Evolutionary conservation across 768 basidiomycete species (phyloP), one percentile per base, ranked within the genome.

Genomic region (Collybia mongolica): DNA sequence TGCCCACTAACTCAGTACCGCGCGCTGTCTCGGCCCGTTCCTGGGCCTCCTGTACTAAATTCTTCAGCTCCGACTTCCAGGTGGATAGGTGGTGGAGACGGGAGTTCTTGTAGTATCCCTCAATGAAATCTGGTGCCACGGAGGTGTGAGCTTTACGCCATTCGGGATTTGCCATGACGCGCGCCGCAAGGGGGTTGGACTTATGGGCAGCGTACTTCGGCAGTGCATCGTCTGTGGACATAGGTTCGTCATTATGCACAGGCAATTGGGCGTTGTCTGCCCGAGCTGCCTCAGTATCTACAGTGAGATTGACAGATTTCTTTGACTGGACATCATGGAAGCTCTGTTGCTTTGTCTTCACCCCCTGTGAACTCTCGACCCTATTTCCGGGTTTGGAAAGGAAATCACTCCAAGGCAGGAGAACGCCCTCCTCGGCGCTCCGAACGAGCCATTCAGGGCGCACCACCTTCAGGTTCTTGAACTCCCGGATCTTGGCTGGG

Each of bases 111-210:
- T 84, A 85, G 62, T 84, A 96, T 0, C 82, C 86, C 37, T 92
- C 86, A 48, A 98, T 85, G 66, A 95, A 99, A 53, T 86, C 89
- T 0, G 88, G 82, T 1, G 90, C 87, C 6, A 83, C 80, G 7
- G 93, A 88, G 0, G 97, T 99, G 65, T 99, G 84, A 18, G 87
- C 84, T 18, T 81, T 79, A 17, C 92, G 81, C 96, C 96, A 98
- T 28, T 82, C 80, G 1, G 89, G 82, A 62, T 92, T 76, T 19
- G 86, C 81, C 85, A 98, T 90, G 15, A 84, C 84, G 5, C 88
- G 84, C 53, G 83, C 73, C 0, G 93, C 93, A 38, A 82, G 69
- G 2, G 77, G 79, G 64, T 94, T 95, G 1, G 89, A 85, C 22
- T 70, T 67, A 46, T 81, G 75, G 0, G 79, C 70, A 11, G 92